These are phyloP conservation scores for Rhamnella rubrinervis DNA, from an alignment of 331 rosid genomes.

Conservation along the genomic window DNA sequence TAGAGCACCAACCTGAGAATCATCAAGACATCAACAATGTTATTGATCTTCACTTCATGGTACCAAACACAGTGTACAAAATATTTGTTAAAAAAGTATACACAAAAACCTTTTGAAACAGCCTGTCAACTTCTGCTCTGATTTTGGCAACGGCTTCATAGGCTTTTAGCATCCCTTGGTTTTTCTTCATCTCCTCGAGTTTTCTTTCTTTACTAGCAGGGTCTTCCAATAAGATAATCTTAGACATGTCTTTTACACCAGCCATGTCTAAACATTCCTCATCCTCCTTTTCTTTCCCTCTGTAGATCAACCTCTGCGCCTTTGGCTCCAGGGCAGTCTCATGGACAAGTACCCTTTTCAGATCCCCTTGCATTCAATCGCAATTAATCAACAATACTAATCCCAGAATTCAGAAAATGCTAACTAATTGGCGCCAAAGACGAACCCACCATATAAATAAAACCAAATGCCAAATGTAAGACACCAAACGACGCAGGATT, in stretches of 20 bases:
- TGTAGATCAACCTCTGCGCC: slow-evolving; percentile 60
- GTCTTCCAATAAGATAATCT: slow-evolving; percentile 63
- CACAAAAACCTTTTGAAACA: slow-evolving; percentile 54
- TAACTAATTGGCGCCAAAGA: background rate
- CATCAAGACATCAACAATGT: background rate
- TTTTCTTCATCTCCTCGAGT: slow-evolving; percentile 52
- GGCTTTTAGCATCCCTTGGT: slow-evolving; percentile 33
- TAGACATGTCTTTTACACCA: slow-evolving; percentile 59
- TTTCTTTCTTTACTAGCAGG: slow-evolving; percentile 73
- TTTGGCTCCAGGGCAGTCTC: slow-evolving; percentile 63
- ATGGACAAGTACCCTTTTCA: slow-evolving; percentile 45
- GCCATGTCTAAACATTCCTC: slow-evolving; percentile 62
- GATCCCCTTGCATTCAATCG: slow-evolving; percentile 48
- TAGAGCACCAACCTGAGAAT: slow-evolving; percentile 43
- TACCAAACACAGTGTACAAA: background rate
- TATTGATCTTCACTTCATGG: background rate
- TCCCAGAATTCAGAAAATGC: slow-evolving; percentile 16
- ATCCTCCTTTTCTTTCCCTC: slow-evolving; percentile 77
- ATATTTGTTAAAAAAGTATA: background rate
- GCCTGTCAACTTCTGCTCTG: slow-evolving; percentile 50
- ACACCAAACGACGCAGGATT: slow-evolving; percentile 17
- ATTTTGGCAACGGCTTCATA: slow-evolving; percentile 39
- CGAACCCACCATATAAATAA: background rate
- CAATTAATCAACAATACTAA: slow-evolving; percentile 14
- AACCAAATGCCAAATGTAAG: slow-evolving; percentile 6